These are phyloP conservation scores for Edaphochlamys debaryana DNA, from an alignment of 139 green algal species.

Conservation along the genomic window DNA sequence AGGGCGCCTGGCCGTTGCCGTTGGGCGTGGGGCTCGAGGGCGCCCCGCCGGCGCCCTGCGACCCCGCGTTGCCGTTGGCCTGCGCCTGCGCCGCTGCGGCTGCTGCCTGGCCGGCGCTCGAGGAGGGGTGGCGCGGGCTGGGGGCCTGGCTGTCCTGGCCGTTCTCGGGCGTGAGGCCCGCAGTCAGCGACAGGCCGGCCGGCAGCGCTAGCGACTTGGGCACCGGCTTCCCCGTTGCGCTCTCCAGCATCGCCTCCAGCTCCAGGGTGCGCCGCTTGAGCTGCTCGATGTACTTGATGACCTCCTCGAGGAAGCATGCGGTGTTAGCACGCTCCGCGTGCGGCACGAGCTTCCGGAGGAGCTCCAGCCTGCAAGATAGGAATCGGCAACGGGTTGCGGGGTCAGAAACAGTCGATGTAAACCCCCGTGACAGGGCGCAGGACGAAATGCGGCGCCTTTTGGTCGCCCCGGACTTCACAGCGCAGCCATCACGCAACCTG, in stretches of 20 bases:
- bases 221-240: not conserved
- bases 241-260: slow-evolving; percentile 43
- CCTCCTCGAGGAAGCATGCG: slow-evolving; percentile 82
- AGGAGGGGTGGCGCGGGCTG: not conserved
- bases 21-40: too few species aligned
- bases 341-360: slow-evolving; percentile 78
- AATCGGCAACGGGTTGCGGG: not conserved
- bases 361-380: slow-evolving; percentile 65
- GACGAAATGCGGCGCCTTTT: too few species aligned
- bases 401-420: too few species aligned
- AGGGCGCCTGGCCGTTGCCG: too few species aligned
- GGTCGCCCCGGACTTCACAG: too few species aligned
- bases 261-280: slow-evolving; percentile 58
- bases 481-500: too few species aligned
- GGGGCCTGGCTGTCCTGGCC: not conserved
- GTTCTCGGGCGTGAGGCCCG: not conserved
- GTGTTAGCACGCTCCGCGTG: slow-evolving; percentile 89
- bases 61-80: too few species aligned
- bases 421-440: too few species aligned
- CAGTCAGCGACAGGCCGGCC: not conserved
- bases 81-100: too few species aligned
- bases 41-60: too few species aligned
- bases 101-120: not conserved
- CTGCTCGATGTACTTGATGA: slow-evolving; percentile 77
- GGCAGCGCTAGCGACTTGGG: not conserved